phyloP scores from a whole-genome alignment of 2,329 filamentous ascomycete genomes.

The Curvularia sp. region DNA sequence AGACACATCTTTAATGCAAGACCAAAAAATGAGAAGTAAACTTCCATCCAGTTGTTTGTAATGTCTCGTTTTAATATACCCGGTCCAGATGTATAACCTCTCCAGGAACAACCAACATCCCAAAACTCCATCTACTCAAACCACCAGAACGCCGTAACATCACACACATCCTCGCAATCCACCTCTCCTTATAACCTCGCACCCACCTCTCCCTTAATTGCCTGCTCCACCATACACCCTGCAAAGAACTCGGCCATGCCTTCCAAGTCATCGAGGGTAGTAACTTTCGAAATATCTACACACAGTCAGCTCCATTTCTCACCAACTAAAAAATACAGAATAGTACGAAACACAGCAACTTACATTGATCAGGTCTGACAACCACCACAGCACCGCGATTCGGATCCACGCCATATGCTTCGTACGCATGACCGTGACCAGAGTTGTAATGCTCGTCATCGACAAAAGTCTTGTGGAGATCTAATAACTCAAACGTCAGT shows the following conservation, averaged over 20 bases:
- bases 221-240: conserved; percentile 21
- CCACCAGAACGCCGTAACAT: not conserved
- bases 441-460: conserved; percentile 64
- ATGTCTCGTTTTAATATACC: not conserved
- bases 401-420: conserved; percentile 60
- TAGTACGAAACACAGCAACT: not conserved
- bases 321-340: not conserved
- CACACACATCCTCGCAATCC: not conserved
- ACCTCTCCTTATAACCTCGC: conserved; percentile 3
- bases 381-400: conserved; percentile 54
- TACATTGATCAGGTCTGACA: conserved; percentile 64
- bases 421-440: conserved; percentile 65
- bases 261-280: conserved; percentile 27
- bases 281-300: conserved; percentile 41
- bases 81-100: not conserved
- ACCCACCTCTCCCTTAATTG: too few relatives aligned
- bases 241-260: conserved; percentile 35
- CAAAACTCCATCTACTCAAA: not conserved
- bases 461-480: conserved; percentile 67
- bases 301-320: conserved; percentile 12
- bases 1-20: not conserved
- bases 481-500: conserved; percentile 43
- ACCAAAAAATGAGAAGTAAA: not conserved
- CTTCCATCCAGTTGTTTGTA: not conserved
- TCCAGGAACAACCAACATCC: not conserved